These are phyloP conservation scores for Alternaria hordeiaustralica DNA, from an alignment of 2,329 filamentous ascomycete species.

Conservation along the genomic window DNA sequence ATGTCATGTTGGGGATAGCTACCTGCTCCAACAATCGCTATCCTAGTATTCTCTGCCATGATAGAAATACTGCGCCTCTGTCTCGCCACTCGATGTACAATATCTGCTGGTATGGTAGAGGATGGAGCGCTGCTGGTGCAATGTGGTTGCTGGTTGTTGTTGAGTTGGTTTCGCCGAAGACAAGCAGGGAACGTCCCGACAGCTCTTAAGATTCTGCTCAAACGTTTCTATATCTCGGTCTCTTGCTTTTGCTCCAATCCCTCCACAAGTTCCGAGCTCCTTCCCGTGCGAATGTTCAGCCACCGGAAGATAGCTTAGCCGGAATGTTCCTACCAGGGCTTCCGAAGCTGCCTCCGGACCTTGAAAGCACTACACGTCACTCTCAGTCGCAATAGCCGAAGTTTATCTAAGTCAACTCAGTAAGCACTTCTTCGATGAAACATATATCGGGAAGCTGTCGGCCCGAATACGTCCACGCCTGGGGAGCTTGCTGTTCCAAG, in stretches of 20 bases:
- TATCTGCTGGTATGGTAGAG: background rate
- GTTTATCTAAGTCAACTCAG: background rate
- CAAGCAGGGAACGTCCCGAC: background rate
- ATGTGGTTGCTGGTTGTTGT: background rate
- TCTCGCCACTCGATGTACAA: background rate
- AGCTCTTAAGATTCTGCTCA: background rate
- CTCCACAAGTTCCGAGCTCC: slow-evolving; percentile 3
- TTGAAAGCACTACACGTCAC: background rate
- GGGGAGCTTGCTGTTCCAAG: background rate
- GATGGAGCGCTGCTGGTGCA: background rate
- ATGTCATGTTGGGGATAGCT: slow-evolving; percentile 1
- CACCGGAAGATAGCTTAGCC: slow-evolving; percentile 12
- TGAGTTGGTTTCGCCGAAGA: background rate
- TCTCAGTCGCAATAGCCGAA: background rate
- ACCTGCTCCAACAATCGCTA: slow-evolving; percentile 46
- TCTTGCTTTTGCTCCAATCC: background rate
- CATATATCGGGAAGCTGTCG: background rate
- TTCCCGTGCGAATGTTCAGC: background rate
- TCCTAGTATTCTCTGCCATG: slow-evolving; percentile 40
- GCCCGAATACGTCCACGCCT: background rate
- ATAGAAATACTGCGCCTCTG: background rate
- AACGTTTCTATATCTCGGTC: background rate
- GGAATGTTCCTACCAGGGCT: background rate
- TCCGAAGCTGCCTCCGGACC: background rate
- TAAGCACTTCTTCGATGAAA: background rate